Evolutionary conservation across 495 filamentous ascomycete species (phyloP).

Genomic region (Xylaria acuta): DNA sequence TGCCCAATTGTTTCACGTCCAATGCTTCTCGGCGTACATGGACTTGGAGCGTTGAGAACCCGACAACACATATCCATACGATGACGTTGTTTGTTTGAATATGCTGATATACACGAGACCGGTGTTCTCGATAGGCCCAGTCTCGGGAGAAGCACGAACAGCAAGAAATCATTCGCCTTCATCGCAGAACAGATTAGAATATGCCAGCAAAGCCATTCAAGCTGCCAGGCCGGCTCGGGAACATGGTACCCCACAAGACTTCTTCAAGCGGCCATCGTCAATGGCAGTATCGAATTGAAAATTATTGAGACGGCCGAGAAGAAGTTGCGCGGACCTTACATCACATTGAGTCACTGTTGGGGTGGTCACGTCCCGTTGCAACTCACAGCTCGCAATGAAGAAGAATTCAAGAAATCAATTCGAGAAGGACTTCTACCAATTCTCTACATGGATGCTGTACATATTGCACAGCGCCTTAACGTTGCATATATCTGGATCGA

Average conservation of each 20-base stretch:
- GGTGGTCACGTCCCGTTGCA: background rate
- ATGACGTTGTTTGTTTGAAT: background rate
- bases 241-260: background rate
- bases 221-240: background rate
- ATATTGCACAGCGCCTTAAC: background rate
- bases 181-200: background rate
- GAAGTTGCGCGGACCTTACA: background rate
- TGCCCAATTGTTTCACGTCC: background rate
- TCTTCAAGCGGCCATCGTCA: background rate
- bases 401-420: background rate
- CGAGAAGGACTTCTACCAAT: no score
- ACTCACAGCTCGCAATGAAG: background rate
- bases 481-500: background rate
- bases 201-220: background rate
- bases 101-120: constrained; percentile 4
- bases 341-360: background rate
- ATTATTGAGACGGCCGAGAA: background rate
- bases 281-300: background rate
- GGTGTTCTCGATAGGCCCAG: background rate
- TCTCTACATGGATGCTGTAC: background rate
- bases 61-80: constrained; percentile 14
- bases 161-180: background rate
- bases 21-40: background rate
- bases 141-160: background rate
- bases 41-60: background rate